phyloP scores from a whole-genome alignment of 1,284 basidiomycete species.

The Inonotus obliquus region DNA sequence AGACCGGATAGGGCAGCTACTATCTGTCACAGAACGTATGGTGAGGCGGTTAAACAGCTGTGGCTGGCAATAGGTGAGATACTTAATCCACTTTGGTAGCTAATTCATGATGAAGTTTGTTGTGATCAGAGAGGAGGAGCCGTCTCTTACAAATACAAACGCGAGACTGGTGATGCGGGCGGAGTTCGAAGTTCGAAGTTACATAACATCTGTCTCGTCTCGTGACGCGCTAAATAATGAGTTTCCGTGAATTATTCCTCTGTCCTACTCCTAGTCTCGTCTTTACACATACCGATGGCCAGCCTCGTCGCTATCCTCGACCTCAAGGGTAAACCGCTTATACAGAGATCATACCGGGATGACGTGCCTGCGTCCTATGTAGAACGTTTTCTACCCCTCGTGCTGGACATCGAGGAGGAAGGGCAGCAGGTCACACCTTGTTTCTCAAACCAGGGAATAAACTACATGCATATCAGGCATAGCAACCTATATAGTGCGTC shows the following conservation, averaged over 20 bases:
- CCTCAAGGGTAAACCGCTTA: slow-evolving; percentile 97
- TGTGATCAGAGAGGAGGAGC: too few species aligned
- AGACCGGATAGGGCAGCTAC: too few species aligned
- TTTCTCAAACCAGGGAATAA: slow-evolving; percentile 90
- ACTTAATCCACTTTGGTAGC: too few species aligned
- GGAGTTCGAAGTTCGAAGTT: background rate
- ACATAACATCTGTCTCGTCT: background rate
- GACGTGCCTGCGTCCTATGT: slow-evolving; percentile 88
- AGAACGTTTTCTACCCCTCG: slow-evolving; percentile 90
- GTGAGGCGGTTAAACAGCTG: too few species aligned
- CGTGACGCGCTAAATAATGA: background rate
- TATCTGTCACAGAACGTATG: too few species aligned
- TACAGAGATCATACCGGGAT: slow-evolving; percentile 96
- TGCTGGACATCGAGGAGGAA: slow-evolving; percentile 98
- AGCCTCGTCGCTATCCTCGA: slow-evolving; percentile 91
- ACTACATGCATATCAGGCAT: slow-evolving; percentile 98
- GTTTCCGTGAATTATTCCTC: too few species aligned
- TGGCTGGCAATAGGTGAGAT: too few species aligned
- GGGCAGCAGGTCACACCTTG: slow-evolving; percentile 93
- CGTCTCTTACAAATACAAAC: too few species aligned
- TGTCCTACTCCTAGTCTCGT: too few species aligned
- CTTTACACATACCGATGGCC: too few species aligned
- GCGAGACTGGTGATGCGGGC: too few species aligned
- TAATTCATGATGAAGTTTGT: too few species aligned
- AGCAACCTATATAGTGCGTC: slow-evolving; percentile 93